These are phyloP conservation scores for Rubia peregrina DNA, from an alignment of 305 asterid genomes.

Conservation along the genomic window DNA sequence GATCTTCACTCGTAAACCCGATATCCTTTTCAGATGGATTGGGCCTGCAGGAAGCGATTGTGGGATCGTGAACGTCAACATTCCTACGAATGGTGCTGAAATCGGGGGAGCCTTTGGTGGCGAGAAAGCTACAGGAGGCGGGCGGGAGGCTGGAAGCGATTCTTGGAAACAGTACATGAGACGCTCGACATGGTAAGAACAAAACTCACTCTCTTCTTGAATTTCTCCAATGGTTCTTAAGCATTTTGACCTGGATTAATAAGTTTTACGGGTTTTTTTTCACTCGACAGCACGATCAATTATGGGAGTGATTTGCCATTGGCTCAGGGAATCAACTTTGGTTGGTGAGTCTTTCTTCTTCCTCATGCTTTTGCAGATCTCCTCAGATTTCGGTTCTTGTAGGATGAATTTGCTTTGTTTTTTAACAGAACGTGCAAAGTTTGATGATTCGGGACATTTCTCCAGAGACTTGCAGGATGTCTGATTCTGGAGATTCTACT, in stretches of 20 bases:
- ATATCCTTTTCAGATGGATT: slow-evolving; percentile 80
- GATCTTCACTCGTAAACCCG: slow-evolving; percentile 84
- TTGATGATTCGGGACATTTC: neutral
- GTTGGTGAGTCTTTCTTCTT: slow-evolving; percentile 28
- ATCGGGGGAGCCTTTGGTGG: slow-evolving; percentile 99
- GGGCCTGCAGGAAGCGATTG: slow-evolving; percentile 97
- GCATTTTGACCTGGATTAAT: neutral
- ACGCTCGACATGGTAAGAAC: slow-evolving; percentile 93
- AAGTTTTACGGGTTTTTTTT: neutral
- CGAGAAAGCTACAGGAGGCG: slow-evolving; percentile 97
- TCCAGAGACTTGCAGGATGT: neutral
- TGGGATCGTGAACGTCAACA: slow-evolving; percentile 86
- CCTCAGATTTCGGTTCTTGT: neutral
- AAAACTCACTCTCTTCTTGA: slow-evolving; percentile 14
- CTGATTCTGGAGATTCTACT: neutral
- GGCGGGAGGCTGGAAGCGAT: slow-evolving; percentile 99
- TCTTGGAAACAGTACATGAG: slow-evolving; percentile 99
- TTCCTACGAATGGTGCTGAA: slow-evolving; percentile 99
- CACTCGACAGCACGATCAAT: slow-evolving; percentile 72
- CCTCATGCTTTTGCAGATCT: slow-evolving; percentile 6
- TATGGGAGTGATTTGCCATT: slow-evolving; percentile 87
- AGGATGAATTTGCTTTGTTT: neutral
- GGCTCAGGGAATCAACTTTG: slow-evolving; percentile 96
- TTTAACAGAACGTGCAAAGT: neutral
- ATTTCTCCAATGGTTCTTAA: neutral